These are phyloP conservation scores for Curvularia lunata DNA, from an alignment of 2,329 filamentous ascomycete species.

Conservation along the genomic window DNA sequence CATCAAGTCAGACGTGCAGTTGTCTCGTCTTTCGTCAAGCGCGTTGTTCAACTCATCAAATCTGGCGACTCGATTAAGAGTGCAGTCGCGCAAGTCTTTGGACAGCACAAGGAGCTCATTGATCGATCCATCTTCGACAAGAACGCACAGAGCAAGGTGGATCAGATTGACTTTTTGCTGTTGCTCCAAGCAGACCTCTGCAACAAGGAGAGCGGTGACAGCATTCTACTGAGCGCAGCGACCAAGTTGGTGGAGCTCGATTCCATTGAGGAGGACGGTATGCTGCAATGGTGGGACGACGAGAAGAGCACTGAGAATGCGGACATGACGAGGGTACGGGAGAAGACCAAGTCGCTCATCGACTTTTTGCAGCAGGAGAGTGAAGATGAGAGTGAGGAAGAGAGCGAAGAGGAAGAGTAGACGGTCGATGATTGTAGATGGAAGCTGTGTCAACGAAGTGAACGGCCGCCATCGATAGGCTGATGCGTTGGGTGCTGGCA, in stretches of 20 bases:
- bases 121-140: slow-evolving; percentile 66
- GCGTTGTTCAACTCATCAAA: slow-evolving; percentile 73
- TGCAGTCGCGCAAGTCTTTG: slow-evolving; percentile 52
- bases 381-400: slow-evolving; percentile 70
- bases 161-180: slow-evolving; percentile 85
- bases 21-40: slow-evolving; percentile 82
- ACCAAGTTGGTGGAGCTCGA: slow-evolving; percentile 88
- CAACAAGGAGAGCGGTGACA: slow-evolving; percentile 67
- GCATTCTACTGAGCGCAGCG: slow-evolving; percentile 75
- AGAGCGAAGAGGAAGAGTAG: slow-evolving; percentile 59
- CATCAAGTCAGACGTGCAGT: slow-evolving; percentile 86
- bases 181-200: slow-evolving; percentile 81
- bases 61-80: slow-evolving; percentile 47
- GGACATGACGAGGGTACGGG: slow-evolving; percentile 72
- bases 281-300: slow-evolving; percentile 88
- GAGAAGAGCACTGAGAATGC: slow-evolving; percentile 70
- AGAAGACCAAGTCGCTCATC: slow-evolving; percentile 77
- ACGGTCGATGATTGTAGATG: not conserved
- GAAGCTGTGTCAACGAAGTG: not conserved
- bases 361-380: slow-evolving; percentile 80
- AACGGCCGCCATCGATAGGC: not conserved
- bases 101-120: slow-evolving; percentile 64
- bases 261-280: slow-evolving; percentile 85
- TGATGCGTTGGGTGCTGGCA: not conserved
- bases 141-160: slow-evolving; percentile 59